These are phyloP conservation scores for Pestalotiopsis sp. DNA, from an alignment of 2,329 filamentous ascomycete genomes.

Conservation along the genomic window DNA sequence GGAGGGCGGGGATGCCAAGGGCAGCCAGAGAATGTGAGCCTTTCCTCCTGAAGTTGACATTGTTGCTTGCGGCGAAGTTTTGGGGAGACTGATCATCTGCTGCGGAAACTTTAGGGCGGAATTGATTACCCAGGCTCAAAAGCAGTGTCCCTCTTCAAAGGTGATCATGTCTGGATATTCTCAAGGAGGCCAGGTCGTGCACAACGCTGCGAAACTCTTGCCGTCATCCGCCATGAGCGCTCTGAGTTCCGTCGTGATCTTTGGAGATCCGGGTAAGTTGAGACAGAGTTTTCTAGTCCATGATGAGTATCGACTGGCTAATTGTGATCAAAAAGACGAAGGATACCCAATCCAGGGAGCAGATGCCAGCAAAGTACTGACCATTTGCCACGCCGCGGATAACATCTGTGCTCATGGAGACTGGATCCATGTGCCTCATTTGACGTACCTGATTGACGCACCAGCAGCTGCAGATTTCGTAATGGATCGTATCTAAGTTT, in stretches of 20 bases:
- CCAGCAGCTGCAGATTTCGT: neutral
- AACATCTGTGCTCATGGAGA: slow-evolving; percentile 9
- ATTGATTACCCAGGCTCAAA: neutral
- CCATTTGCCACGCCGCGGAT: slow-evolving; percentile 6
- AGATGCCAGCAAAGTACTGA: neutral
- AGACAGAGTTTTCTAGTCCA: too few species aligned
- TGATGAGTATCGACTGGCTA: neutral
- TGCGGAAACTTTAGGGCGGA: neutral
- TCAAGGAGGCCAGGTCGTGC: slow-evolving; percentile 9
- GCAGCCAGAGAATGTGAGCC: slow-evolving; percentile 14
- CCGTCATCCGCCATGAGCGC: neutral
- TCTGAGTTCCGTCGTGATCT: slow-evolving; percentile 6
- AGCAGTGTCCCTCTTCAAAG: slow-evolving; percentile 4
- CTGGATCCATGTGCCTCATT: slow-evolving; percentile 5
- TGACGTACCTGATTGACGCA: slow-evolving; percentile 9
- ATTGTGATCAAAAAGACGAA: neutral
- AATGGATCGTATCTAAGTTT: neutral
- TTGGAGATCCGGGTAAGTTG: slow-evolving; percentile 8
- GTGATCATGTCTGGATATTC: slow-evolving; percentile 11
- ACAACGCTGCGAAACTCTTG: slow-evolving; percentile 1
- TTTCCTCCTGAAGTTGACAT: too few species aligned
- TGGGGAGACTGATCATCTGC: neutral
- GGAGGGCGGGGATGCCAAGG: slow-evolving; percentile 11
- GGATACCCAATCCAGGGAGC: slow-evolving; percentile 3
- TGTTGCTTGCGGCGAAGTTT: neutral